Base-by-base conservation (phyloP, 208 protist genomes). In the Porcisia hertigi region DNA sequence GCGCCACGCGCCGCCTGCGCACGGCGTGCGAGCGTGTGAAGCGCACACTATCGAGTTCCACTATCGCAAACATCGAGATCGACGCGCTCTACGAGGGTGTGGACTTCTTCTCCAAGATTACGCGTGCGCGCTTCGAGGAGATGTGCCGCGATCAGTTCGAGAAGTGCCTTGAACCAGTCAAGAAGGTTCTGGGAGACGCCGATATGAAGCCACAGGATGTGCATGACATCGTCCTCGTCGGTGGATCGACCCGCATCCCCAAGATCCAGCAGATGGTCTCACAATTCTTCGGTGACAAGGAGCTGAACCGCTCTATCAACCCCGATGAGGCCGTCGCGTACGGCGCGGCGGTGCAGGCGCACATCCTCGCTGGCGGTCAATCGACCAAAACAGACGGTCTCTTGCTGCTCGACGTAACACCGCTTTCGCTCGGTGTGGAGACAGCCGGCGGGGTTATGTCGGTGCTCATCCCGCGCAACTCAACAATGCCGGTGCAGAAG, bases 41-140 rank as follows among this genome's bases (percentile, higher is more conserved):
- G 97, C 93, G 98, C 80, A 98, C 98, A 47, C 96, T 99, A 16
- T 99, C 98, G 47, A 95, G 86, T 67, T 87, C 92, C 65, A 92
- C 97, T 0, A 88, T 90, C 54, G 94, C 98, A 9, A 93, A 82
- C 75, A 97, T 99, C 79, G 98, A 99, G 87, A 98, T 99, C 60
- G 99, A 99, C 82, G 96, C 98, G 9, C 88, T 99, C 11, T 98
- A 92, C 81, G 98, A 99, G 43, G 98, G 98, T 71, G 85, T 92
- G 67, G 99, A 99, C 91, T 99, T 99, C 84, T 96, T 94, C 86
- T 98, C 93, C 11, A 96, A 92, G 62, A 91, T 99, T 72, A 99
- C 99, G n/a, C 95, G 99, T 64, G 98, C 98, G 23, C 94, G 96
- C 64, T 99, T 99, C 85, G 99, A 99, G 88, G 97, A 99, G 80